A percentile compares a stretch with the other conserved stretches of the same genome.
phyloP scores from a whole-genome alignment of 139 green algal species.

The Chlamydomonas schloesseri region DNA sequence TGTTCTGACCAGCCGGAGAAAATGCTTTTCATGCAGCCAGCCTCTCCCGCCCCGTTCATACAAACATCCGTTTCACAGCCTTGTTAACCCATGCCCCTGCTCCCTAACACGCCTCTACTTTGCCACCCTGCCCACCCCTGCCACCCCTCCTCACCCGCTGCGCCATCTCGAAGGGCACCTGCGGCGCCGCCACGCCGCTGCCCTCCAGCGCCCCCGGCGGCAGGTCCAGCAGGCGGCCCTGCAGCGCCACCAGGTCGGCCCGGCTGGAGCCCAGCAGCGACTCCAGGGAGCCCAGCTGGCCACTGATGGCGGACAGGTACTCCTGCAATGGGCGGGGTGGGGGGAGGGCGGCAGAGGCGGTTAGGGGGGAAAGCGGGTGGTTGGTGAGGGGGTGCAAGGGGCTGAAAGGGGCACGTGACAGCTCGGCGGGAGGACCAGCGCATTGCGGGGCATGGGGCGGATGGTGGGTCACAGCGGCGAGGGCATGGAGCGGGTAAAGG shows the following conservation, averaged over 20 bases:
- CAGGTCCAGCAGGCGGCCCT: constrained; percentile 25
- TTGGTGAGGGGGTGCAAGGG: background rate
- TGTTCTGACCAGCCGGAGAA: no score
- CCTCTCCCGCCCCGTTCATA: no score
- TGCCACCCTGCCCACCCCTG: no score
- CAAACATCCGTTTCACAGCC: no score
- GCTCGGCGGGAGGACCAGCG: no score
- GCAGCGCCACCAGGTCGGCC: background rate
- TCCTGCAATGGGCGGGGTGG: background rate
- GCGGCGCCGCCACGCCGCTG: background rate
- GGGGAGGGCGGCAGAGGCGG: background rate
- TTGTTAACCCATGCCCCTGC: no score
- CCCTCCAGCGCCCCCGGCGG: background rate
- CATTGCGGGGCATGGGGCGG: no score
- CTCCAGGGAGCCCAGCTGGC: background rate
- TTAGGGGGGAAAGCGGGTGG: background rate
- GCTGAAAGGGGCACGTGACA: background rate
- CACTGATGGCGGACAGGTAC: constrained; percentile 12
- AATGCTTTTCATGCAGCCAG: no score
- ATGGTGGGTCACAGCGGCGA: no score
- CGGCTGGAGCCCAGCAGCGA: background rate
- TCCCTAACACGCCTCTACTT: no score
- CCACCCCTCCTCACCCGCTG: background rate
- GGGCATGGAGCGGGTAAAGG: no score
- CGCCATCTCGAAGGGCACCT: constrained; percentile 10